A percentile compares a stretch with the other conserved stretches of the same genome.
phyloP scores from a whole-genome alignment of 345 rosid species.

The Arabidopsis thaliana region DNA sequence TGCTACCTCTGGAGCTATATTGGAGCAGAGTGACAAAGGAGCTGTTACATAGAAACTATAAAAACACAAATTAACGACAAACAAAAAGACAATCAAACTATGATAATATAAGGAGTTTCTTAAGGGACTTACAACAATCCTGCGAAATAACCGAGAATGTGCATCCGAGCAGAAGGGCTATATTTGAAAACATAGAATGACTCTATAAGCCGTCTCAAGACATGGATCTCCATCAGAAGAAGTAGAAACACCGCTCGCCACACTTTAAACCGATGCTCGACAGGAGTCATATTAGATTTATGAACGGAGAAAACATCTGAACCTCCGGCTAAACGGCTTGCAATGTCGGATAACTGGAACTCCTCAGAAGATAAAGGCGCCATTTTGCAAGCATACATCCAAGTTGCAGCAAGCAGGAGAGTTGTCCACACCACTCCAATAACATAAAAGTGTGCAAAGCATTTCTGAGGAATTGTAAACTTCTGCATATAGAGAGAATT shows the following conservation, averaged over 20 bases:
- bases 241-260: slow-evolving; percentile 71
- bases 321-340: slow-evolving; percentile 58
- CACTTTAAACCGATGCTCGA: slow-evolving; percentile 49
- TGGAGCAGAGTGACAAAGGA: slow-evolving; percentile 68
- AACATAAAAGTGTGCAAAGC: slow-evolving; percentile 69
- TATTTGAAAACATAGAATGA: slow-evolving; percentile 60
- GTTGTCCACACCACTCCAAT: slow-evolving; percentile 73
- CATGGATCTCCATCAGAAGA: slow-evolving; percentile 71
- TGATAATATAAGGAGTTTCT: background rate
- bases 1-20: slow-evolving; percentile 49
- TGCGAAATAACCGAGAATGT: slow-evolving; percentile 61
- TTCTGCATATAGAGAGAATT: slow-evolving; percentile 50
- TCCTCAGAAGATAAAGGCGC: slow-evolving; percentile 52
- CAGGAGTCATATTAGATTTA: slow-evolving; percentile 47
- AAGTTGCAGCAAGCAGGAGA: slow-evolving; percentile 58
- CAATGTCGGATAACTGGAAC: slow-evolving; percentile 47
- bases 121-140: slow-evolving; percentile 66
- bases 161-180: slow-evolving; percentile 70
- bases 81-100: background rate
- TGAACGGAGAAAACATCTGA: slow-evolving; percentile 55
- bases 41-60: slow-evolving; percentile 63
- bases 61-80: slow-evolving; percentile 9
- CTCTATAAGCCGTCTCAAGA: slow-evolving; percentile 70
- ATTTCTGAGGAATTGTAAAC: slow-evolving; percentile 71
- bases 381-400: slow-evolving; percentile 59